These are phyloP conservation scores for Globisporangium lucens DNA, from an alignment of 352 stramenopile genomes.

Conservation along the genomic window DNA sequence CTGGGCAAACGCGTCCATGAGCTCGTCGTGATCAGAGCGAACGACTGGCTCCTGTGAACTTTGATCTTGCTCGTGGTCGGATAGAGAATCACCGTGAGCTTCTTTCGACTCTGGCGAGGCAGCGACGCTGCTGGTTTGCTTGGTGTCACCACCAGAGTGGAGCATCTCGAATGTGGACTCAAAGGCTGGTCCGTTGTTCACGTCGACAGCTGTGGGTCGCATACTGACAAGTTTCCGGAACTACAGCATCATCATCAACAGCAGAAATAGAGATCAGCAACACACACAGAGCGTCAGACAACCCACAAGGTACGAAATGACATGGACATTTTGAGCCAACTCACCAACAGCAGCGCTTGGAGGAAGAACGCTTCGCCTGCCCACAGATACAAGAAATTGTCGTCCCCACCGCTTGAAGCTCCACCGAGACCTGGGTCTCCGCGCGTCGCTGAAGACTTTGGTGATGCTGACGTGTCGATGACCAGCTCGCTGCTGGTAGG, in stretches of 20 bases:
- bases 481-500: neutral
- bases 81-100: neutral
- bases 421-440: neutral
- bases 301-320: neutral
- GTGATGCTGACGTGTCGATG: neutral
- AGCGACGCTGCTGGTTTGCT: neutral
- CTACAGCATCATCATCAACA: conserved; percentile 13
- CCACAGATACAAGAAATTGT: conserved; percentile 58
- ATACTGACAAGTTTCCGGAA: conserved; percentile 32
- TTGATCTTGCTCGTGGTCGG: conserved; percentile 1
- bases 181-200: conserved; percentile 29
- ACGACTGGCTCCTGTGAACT: too few species aligned
- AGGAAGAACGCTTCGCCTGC: conserved; percentile 63
- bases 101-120: neutral
- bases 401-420: conserved; percentile 23
- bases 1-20: conserved; percentile 23
- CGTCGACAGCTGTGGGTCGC: conserved; percentile 20
- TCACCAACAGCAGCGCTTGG: conserved; percentile 43
- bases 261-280: neutral
- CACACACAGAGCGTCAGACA: neutral
- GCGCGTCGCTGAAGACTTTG: neutral
- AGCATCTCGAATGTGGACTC: conserved; percentile 42
- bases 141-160: conserved; percentile 3
- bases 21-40: neutral
- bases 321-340: neutral